Conservation (phyloP, 192 early-diverging fungal genomes). For the Coemansia sp. region DNA sequence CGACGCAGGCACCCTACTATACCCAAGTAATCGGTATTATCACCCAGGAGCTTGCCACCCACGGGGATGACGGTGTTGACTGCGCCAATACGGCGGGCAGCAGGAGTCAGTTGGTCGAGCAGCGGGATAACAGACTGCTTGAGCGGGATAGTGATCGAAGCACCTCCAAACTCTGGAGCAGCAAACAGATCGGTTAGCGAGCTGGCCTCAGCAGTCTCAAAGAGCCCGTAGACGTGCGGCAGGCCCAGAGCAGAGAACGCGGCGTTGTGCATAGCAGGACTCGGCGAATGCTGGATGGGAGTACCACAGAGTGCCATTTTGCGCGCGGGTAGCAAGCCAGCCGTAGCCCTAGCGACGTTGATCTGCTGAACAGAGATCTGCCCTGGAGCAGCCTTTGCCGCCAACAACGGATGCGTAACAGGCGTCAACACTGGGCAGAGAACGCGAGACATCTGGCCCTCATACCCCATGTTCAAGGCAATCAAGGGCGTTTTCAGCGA, state of each 20-base stretch:
- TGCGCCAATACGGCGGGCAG: slow-evolving; percentile 88
- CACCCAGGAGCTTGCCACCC: slow-evolving; percentile 65
- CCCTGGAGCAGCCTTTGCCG: slow-evolving; percentile 86
- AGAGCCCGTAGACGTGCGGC: slow-evolving; percentile 77
- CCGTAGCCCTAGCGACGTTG: slow-evolving; percentile 64
- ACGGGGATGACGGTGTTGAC: slow-evolving; percentile 81
- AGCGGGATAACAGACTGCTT: slow-evolving; percentile 86
- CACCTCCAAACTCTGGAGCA: slow-evolving; percentile 80
- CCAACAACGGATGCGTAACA: slow-evolving; percentile 84
- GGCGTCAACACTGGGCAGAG: slow-evolving; percentile 92
- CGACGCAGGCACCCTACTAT: slow-evolving; percentile 70
- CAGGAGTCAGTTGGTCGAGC: slow-evolving; percentile 70
- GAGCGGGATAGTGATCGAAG: slow-evolving; percentile 94
- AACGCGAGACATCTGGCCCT: slow-evolving; percentile 88
- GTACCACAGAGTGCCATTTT: slow-evolving; percentile 86
- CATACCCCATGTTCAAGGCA: slow-evolving; percentile 90
- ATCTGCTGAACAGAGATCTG: slow-evolving; percentile 87
- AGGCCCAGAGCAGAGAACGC: slow-evolving; percentile 84
- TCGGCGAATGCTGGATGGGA: slow-evolving; percentile 89
- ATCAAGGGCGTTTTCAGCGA: slow-evolving; percentile 69
- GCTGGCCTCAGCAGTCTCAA: slow-evolving; percentile 68
- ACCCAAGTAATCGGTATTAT: slow-evolving; percentile 97
- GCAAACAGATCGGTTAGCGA: slow-evolving; percentile 55
- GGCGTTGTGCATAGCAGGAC: slow-evolving; percentile 92
- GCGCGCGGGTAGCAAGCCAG: slow-evolving; percentile 71